phyloP scores from a whole-genome alignment of 129 eudicot species.

The Cynara cardunculus region DNA sequence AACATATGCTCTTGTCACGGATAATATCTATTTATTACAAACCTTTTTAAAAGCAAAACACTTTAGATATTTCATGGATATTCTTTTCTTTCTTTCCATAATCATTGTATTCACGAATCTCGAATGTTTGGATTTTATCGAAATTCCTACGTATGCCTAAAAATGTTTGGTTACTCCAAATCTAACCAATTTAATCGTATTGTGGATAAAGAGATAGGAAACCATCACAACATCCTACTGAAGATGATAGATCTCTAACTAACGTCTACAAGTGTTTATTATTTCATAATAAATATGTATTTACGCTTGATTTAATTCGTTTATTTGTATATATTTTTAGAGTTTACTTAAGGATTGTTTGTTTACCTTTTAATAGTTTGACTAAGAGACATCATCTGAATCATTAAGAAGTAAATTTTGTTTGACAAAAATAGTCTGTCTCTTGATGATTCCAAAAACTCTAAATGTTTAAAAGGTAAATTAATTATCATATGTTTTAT shows the following conservation, averaged over 20 bases:
- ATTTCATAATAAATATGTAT: too few species aligned
- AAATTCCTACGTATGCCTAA: not conserved
- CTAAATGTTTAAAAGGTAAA: too few species aligned
- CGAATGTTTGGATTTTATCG: not conserved
- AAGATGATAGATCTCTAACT: not conserved
- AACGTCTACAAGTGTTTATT: not conserved
- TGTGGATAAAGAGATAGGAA: not conserved
- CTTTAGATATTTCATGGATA: not conserved
- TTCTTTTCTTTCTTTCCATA: too few species aligned
- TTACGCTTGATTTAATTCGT: too few species aligned
- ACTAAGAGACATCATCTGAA: too few species aligned
- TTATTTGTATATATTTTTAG: too few species aligned
- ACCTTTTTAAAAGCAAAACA: not conserved
- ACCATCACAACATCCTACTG: not conserved
- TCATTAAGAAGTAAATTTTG: too few species aligned
- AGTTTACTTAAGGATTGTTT: too few species aligned
- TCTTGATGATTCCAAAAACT: too few species aligned
- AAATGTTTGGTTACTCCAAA: not conserved
- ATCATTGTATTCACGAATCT: not conserved
- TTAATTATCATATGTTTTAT: too few species aligned
- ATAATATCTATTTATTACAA: not conserved
- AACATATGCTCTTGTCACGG: not conserved
- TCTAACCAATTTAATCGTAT: not conserved
- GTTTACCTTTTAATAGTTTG: too few species aligned
- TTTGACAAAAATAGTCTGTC: too few species aligned